Conservation (phyloP, 306 rosid species). For the Sphenostylis stenocarpa region DNA sequence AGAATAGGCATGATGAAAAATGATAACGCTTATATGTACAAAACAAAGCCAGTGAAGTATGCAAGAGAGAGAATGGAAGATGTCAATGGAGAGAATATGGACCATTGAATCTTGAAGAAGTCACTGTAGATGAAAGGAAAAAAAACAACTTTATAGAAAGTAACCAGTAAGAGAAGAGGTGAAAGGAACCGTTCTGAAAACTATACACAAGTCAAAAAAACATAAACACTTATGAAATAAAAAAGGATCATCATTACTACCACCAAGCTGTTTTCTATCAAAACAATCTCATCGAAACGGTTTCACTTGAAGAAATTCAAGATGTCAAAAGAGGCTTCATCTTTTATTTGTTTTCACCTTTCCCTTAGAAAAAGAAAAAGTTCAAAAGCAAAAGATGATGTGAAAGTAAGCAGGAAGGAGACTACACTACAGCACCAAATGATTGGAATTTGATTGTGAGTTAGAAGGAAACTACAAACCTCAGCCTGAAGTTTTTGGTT, state of each 20-base stretch:
- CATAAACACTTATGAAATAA: conserved; percentile 18
- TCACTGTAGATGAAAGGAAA: conserved; percentile 27
- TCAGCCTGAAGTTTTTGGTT: conserved; percentile 87
- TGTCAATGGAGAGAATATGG: conserved; percentile 33
- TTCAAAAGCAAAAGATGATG: background rate
- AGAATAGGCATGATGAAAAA: background rate
- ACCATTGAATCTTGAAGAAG: conserved; percentile 51
- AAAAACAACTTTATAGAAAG: conserved; percentile 43
- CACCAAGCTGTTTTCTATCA: conserved; percentile 30
- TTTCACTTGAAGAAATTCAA: background rate
- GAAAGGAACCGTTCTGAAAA: conserved; percentile 43
- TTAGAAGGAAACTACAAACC: conserved; percentile 42
- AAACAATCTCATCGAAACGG: conserved; percentile 12
- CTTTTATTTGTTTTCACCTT: background rate
- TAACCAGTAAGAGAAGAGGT: conserved; percentile 33
- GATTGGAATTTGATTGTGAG: conserved; percentile 17
- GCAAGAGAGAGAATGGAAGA: conserved; percentile 14
- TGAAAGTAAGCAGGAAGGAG: background rate
- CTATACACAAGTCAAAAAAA: conserved; percentile 41
- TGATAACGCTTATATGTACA: background rate
- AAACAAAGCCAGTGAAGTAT: background rate
- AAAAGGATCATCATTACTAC: conserved; percentile 34
- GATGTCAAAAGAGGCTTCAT: conserved; percentile 13
- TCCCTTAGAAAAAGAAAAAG: background rate
- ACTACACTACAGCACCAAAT: background rate